A percentile compares a stretch with the other conserved stretches of the same genome.
Conservation (phyloP, 148 eudicot species). For the Rhododendron griersonianum region DNA sequence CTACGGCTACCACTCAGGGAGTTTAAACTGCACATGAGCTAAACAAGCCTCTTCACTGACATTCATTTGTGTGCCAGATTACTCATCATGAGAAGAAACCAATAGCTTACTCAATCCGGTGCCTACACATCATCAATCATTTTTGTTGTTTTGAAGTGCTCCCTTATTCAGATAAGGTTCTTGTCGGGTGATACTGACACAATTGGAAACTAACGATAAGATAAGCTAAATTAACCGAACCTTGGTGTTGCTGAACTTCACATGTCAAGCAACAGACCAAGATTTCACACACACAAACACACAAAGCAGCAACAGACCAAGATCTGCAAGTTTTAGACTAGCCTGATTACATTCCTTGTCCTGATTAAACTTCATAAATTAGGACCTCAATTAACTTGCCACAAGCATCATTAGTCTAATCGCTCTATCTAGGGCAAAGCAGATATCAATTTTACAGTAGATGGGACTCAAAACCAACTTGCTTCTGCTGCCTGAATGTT, state of each 20-base stretch:
- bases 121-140: neutral
- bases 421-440: neutral
- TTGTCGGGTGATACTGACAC: neutral
- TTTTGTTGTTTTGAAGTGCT: neutral
- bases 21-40: neutral
- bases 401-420: neutral
- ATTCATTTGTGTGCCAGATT: neutral
- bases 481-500: neutral
- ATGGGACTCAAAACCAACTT: neutral
- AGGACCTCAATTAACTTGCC: neutral
- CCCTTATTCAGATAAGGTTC: neutral
- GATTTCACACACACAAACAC: neutral
- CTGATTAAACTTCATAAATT: neutral
- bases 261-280: neutral
- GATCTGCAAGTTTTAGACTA: neutral
- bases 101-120: neutral
- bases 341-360: neutral
- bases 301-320: neutral
- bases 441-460: neutral
- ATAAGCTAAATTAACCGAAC: neutral
- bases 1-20: neutral
- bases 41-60: slow-evolving; percentile 6
- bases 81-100: neutral
- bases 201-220: neutral
- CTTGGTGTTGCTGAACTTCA: neutral